Evolutionary conservation across 139 green algal genomes (phyloP).

Genomic region (Ettlia oleoabundans): DNA sequence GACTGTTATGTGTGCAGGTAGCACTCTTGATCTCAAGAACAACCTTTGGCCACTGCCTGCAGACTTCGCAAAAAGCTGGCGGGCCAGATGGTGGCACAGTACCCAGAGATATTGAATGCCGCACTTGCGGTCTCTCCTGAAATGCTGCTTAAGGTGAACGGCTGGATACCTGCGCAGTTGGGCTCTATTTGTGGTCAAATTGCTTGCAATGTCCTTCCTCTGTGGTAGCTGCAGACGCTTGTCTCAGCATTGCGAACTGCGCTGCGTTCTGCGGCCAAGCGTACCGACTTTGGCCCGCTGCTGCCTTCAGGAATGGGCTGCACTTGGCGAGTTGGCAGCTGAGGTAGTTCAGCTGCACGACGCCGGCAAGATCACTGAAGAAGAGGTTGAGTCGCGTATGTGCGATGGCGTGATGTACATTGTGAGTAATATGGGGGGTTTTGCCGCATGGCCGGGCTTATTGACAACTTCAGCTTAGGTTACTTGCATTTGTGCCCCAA

Average conservation of each 20-base stretch:
- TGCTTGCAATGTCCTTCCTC: too few species aligned
- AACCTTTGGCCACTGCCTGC: too few species aligned
- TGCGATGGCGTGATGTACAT: neutral
- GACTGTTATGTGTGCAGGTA: neutral
- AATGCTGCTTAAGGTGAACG: neutral
- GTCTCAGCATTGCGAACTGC: neutral
- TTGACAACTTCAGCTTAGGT: neutral
- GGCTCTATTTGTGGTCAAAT: too few species aligned
- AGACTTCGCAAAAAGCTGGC: neutral
- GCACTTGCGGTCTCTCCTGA: neutral
- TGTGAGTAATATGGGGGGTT: neutral
- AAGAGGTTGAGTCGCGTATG: neutral
- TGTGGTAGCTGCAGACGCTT: neutral
- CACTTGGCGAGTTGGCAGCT: neutral
- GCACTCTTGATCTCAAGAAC: neutral
- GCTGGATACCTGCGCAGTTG: too few species aligned
- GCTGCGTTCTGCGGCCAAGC: too few species aligned
- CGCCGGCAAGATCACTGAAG: neutral
- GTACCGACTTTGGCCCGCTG: neutral
- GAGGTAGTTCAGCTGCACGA: neutral
- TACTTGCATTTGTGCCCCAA: too few species aligned
- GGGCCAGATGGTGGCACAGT: neutral
- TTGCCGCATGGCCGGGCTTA: too few species aligned
- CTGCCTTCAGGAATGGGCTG: constrained; percentile 5
- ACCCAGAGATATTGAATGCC: constrained; percentile 20